phyloP scores from a whole-genome alignment of 202 grass and related monocot genomes.

The Setaria italica region DNA sequence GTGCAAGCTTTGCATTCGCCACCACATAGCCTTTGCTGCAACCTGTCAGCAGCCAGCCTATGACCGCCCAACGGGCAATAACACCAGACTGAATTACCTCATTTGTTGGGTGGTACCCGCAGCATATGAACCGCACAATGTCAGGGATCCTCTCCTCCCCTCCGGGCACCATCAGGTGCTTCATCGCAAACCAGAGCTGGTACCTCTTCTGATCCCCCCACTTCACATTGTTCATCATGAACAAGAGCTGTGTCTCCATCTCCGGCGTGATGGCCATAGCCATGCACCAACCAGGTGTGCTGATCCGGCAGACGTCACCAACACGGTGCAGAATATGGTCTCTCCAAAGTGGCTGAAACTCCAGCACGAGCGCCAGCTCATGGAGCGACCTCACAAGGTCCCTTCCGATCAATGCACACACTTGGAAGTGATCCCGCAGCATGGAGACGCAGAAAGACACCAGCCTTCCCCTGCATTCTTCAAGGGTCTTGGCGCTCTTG shows the following conservation, averaged over 20 bases:
- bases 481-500: slow-evolving; percentile 36
- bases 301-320: slow-evolving; percentile 39
- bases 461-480: slow-evolving; percentile 62
- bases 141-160: slow-evolving; percentile 74
- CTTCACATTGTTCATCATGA: slow-evolving; percentile 83
- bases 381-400: slow-evolving; percentile 85
- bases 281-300: slow-evolving; percentile 51
- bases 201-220: slow-evolving; percentile 85
- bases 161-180: slow-evolving; percentile 66
- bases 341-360: slow-evolving; percentile 76
- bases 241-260: slow-evolving; percentile 82
- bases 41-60: slow-evolving; percentile 82
- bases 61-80: slow-evolving; percentile 82
- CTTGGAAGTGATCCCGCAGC: slow-evolving; percentile 59
- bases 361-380: slow-evolving; percentile 67
- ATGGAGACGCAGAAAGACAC: slow-evolving; percentile 59
- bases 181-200: slow-evolving; percentile 85
- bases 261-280: slow-evolving; percentile 59
- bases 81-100: slow-evolving; percentile 71
- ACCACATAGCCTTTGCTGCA: slow-evolving; percentile 69
- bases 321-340: slow-evolving; percentile 41
- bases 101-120: slow-evolving; percentile 66
- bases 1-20: slow-evolving; percentile 80
- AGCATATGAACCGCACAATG: slow-evolving; percentile 86
- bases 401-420: slow-evolving; percentile 64